Conservation (phyloP, 768 basidiomycete species). For the Mycena filopes region DNA sequence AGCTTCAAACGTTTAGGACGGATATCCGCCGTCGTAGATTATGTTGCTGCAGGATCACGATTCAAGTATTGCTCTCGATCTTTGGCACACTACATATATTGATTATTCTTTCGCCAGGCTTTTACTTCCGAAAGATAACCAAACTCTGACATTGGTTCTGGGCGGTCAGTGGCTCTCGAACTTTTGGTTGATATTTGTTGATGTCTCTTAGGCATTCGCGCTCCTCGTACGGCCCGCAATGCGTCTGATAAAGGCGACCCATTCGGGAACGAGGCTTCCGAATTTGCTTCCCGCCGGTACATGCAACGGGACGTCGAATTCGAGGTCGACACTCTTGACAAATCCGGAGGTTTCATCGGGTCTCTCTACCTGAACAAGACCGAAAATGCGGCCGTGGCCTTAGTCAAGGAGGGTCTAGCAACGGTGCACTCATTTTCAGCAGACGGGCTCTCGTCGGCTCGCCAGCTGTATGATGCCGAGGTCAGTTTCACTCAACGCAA, state of each 20-base stretch:
- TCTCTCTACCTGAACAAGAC: constrained; percentile 85
- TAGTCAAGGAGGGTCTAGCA: constrained; percentile 89
- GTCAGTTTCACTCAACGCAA: constrained; percentile 46
- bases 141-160: constrained; percentile 91
- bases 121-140: constrained; percentile 90
- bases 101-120: constrained; percentile 59
- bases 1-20: constrained; percentile 91
- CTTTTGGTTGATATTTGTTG: constrained; percentile 5
- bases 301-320: constrained; percentile 98
- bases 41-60: constrained; percentile 92
- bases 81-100: constrained; percentile 12
- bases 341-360: constrained; percentile 96
- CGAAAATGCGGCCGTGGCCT: constrained; percentile 86
- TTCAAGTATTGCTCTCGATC: constrained; percentile 76
- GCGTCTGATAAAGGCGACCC: constrained; percentile 89
- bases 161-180: constrained; percentile 45
- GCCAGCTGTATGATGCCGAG: constrained; percentile 87
- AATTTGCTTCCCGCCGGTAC: constrained; percentile 81
- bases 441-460: constrained; percentile 81
- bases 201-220: constrained; percentile 75
- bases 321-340: constrained; percentile 90
- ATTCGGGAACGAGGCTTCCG: constrained; percentile 83
- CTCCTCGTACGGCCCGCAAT: constrained; percentile 87
- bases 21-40: constrained; percentile 89
- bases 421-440: constrained; percentile 90